Percentiles rank a stretch among this genome's conserved stretches.
Conservation (phyloP, 2,329 filamentous ascomycete species). For the Amauroascus verrucosus region DNA sequence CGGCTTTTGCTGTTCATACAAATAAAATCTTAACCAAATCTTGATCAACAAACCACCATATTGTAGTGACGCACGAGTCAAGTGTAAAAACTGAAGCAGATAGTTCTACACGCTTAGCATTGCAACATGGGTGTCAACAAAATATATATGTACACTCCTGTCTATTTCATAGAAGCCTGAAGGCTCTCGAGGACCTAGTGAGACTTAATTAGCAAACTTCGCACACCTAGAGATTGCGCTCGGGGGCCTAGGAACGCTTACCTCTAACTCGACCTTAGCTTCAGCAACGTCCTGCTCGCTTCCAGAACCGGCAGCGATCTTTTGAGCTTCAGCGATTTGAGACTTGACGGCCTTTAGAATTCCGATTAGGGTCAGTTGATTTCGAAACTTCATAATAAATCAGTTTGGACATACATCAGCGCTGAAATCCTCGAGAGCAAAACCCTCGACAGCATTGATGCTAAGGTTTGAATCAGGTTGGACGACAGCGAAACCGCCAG, state of each 20-base stretch:
- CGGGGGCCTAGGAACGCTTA: conserved; percentile 38
- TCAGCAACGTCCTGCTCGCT: conserved; percentile 97
- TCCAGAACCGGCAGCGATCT: conserved; percentile 79
- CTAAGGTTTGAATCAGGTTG: conserved; percentile 90
- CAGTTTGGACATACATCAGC: conserved; percentile 48
- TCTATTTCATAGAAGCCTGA: conserved; percentile 41
- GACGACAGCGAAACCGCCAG: conserved; percentile 91
- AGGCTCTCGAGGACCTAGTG: conserved; percentile 41
- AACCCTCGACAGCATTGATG: conserved; percentile 98
- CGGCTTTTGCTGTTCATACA: neutral
- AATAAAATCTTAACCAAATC: neutral
- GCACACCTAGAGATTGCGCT: neutral
- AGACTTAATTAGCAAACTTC: conserved; percentile 11
- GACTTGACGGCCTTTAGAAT: conserved; percentile 60
- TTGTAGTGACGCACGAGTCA: neutral
- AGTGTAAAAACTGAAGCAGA: neutral
- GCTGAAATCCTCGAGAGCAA: conserved; percentile 91
- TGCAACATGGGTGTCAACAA: conserved; percentile 16
- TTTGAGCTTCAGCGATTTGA: conserved; percentile 91
- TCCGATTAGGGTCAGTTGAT: neutral
- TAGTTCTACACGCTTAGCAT: conserved; percentile 15
- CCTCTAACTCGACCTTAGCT: conserved; percentile 98
- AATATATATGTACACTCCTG: conserved; percentile 34
- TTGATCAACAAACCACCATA: neutral
- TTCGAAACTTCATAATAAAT: neutral